Base-by-base conservation (phyloP, 1,284 basidiomycete species). In the Somion occarium region DNA sequence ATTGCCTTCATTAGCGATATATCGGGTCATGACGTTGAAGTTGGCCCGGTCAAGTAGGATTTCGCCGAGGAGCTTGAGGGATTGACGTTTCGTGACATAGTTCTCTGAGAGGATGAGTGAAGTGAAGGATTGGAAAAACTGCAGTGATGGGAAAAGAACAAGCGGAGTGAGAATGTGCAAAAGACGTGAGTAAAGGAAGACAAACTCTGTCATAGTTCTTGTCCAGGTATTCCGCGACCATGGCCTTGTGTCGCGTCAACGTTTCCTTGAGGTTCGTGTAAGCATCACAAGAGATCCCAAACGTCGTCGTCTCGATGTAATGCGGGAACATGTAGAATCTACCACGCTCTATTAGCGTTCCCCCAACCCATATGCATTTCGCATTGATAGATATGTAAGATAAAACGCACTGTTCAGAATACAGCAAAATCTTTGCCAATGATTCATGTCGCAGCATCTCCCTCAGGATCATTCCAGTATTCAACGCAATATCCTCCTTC, bases 61-160 rank as follows among this genome's bases (percentile, higher is more conserved):
- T 72, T 99, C 97, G 59, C 97, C 96, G 1, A 99, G 83, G 1
- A 99, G 82, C 71, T 99, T 99, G 64, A 99, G 83, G 0, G 95
- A 98, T 68, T 99, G 96, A 2, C 97, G 90, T 70, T 98, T 98
- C n/a, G 97, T 99, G 53, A 99, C 97, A 66, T 99, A 99, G 76
- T 99, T 99, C 61, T 78, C 82, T 19, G 94, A 98, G 44, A 92
- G 78, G 59, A 99, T 89, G 54, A 99, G 85, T 15, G 86, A 87
- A 23, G 91, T 92, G 74, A 96, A 98, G 56, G 93, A 93, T 38
- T 82, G 79, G 75, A 99, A 99, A 79, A 99, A 99, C 88, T 94
- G 65, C 23, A 52, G 38, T 23, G 30, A 34, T 39, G 27, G 27
- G 41, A 23, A n/a, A 44, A 55, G 12, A 54, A 30, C 27, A 30